These are phyloP conservation scores for Penicillium diatomitis DNA, from an alignment of 495 filamentous ascomycete species.

Conservation along the genomic window DNA sequence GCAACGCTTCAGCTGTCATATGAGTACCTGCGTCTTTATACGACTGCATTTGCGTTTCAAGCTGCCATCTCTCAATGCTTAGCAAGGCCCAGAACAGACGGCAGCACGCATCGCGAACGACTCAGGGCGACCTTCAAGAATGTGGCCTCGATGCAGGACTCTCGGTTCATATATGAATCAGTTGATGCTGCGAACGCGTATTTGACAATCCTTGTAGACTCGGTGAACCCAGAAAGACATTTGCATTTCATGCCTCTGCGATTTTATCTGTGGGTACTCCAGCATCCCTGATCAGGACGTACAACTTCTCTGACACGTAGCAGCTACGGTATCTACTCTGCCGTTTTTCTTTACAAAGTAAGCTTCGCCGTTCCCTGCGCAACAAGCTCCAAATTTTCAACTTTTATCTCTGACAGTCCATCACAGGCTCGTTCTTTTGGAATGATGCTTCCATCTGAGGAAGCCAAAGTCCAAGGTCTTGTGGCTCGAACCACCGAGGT, in stretches of 20 bases:
- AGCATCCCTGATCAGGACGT: not conserved
- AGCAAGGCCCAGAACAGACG: constrained; percentile 29
- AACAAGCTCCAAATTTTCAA: not conserved
- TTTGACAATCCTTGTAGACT: constrained; percentile 45
- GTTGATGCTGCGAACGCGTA: constrained; percentile 54
- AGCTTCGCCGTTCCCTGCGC: too few relatives aligned
- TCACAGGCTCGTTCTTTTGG: constrained; percentile 43
- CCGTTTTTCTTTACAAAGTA: constrained; percentile 48
- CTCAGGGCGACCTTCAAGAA: constrained; percentile 40
- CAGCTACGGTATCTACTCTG: constrained; percentile 45
- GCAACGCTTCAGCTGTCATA: constrained; percentile 50
- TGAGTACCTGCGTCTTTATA: constrained; percentile 56
- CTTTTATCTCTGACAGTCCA: not conserved
- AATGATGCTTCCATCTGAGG: constrained; percentile 42
- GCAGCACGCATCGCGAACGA: constrained; percentile 32
- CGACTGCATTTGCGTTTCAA: constrained; percentile 59
- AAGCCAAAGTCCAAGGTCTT: constrained; percentile 43
- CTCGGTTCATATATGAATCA: constrained; percentile 55
- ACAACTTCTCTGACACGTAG: constrained; percentile 3
- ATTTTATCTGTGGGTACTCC: constrained; percentile 42
- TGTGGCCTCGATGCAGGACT: constrained; percentile 48
- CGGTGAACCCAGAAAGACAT: constrained; percentile 45
- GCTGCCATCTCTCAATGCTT: constrained; percentile 53
- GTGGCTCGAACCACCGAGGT: constrained; percentile 42
- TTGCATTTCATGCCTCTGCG: constrained; percentile 51